Evolutionary conservation across 257 asterid genomes (phyloP), one percentile per base, ranked within the genome.

Genomic region (Lycium barbarum): DNA sequence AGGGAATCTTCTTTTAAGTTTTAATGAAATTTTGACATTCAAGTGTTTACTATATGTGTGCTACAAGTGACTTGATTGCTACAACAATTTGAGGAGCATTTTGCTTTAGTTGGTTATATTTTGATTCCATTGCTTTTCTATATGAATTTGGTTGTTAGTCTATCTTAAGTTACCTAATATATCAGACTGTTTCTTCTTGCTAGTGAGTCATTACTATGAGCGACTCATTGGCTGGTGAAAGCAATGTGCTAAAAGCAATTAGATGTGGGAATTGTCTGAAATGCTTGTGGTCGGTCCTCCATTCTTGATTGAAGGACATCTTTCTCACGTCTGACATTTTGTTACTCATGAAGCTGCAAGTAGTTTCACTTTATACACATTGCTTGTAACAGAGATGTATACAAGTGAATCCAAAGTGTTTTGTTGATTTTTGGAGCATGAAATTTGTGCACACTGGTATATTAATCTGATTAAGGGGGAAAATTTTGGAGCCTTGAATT

Each of bases 1-100:
- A 67, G 78, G 26, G 67, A 9, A 6, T 7, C 55, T 40, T n/a
- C 9, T 65, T 66, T 38, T n/a, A 9, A 36, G 6, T 36, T 38
- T 72, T 18, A 26, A 7, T 66, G 62, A 78, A 80, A 45, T 85
- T 85, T 67, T 67, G 80, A 67, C 84, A 59, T 70, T 85, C 10
- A 82, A 83, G 71, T 83, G 43, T 66, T 82, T 63, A 33, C 80
- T 83, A 54, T 36, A 53, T 66, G 8, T 68, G 81, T 62, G 22
- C 38, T 53, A 53, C 26, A 53, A 4, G 22, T 26, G 79, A 82
- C 51, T 15, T 66, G 35, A 2, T 82, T 66, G 62, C 51, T 82
- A 14, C 74, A 54, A 13, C 79, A 20, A 81, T 68, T 82, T 47
- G 13, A 15, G 15, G 65, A 35, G 61, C 45, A 47, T 80, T 55